Evolutionary conservation across 306 rosid genomes (phyloP), one percentile per base, ranked within the genome.

Genomic region (Quercus engelmannii): DNA sequence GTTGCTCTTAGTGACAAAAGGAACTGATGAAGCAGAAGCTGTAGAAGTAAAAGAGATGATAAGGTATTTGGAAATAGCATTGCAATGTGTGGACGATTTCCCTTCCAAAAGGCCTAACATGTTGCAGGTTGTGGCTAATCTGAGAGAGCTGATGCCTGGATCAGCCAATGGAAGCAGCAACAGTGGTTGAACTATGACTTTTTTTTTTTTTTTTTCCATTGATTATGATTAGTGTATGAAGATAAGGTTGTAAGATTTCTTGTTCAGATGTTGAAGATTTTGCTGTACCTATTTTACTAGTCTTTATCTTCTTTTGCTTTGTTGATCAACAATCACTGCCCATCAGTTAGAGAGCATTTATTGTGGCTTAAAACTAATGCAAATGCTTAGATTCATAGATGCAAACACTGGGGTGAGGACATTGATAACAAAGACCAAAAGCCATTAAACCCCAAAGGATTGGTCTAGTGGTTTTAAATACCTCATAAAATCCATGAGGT

Each of bases 41-140:
- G 96, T 91, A 74, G 97, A 92, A 86, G 98, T 92, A 57, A 92
- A 89, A 74, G 97, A 94, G 86, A 92, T 94, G 98, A 73, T 89
- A 38, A 82, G 97, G 73, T 94, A 92, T 71, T 84, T 94, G 61
- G 97, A 91, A 71, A 83, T 92, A 15, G 86, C 93, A 49, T 81
- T 94, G 74, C 88, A 79, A 57, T 94, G 98, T 82, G 97, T 91
- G 6, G 97, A 94, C 71, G 98, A 94, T 72, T 82, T 87, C 63
- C 92, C 98, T 76, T 94, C 98, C n/a, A 92, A 56, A 70, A 89
- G 98, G 90, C 97, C 98, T 68, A 94, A 82, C 80, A 94, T 94
- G 98, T 81, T 92, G 87, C 98, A 94, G 89, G 97, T 87, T 55
- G 98, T 92, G 63, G 88, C 97, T 31, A 79, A 89, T 94, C 87